Conservation (phyloP, 371 early-diverging fungal species). For the Capniomyces stellatus region DNA sequence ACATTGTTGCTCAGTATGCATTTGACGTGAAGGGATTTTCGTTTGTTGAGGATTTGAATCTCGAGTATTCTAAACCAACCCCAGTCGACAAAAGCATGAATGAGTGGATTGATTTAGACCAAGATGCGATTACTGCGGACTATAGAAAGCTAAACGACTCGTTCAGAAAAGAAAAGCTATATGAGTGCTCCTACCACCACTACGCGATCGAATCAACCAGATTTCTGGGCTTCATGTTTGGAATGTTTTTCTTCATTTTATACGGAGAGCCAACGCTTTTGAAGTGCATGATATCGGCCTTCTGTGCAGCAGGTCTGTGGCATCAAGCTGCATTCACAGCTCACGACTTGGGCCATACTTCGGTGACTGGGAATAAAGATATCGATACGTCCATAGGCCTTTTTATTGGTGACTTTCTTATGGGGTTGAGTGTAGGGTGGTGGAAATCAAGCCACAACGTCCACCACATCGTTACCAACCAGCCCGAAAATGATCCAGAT, state of each 20-base stretch:
- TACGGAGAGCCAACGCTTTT: slow-evolving; percentile 27
- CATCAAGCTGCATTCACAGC: slow-evolving; percentile 83
- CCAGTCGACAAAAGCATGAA: slow-evolving; percentile 4
- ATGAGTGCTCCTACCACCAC: slow-evolving; percentile 52
- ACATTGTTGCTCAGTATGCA: slow-evolving; percentile 26
- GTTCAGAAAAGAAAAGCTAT: slow-evolving; percentile 39
- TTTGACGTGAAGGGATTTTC: slow-evolving; percentile 7
- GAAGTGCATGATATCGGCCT: slow-evolving; percentile 32
- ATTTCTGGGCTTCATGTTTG: slow-evolving; percentile 35
- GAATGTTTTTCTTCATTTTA: slow-evolving; percentile 42
- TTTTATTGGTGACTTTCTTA: slow-evolving; percentile 55
- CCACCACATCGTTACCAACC: slow-evolving; percentile 80
- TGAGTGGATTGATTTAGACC: slow-evolving; percentile 18
- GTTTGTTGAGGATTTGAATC: slow-evolving; percentile 21
- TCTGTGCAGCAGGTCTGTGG: slow-evolving; percentile 61
- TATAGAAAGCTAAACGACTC: slow-evolving; percentile 46
- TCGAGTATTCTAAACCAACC: slow-evolving; percentile 17
- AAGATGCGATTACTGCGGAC: slow-evolving; percentile 27
- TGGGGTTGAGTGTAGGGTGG: slow-evolving; percentile 87
- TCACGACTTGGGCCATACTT: slow-evolving; percentile 89
- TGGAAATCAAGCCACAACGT: slow-evolving; percentile 93
- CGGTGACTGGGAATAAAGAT: slow-evolving; percentile 53
- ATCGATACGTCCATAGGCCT: slow-evolving; percentile 70
- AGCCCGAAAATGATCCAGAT: slow-evolving; percentile 87
- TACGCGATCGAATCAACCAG: slow-evolving; percentile 57